A percentile compares a stretch with the other conserved stretches of the same genome.
phyloP scores from a whole-genome alignment of 257 asterid species.

The Forsythia suspensa region DNA sequence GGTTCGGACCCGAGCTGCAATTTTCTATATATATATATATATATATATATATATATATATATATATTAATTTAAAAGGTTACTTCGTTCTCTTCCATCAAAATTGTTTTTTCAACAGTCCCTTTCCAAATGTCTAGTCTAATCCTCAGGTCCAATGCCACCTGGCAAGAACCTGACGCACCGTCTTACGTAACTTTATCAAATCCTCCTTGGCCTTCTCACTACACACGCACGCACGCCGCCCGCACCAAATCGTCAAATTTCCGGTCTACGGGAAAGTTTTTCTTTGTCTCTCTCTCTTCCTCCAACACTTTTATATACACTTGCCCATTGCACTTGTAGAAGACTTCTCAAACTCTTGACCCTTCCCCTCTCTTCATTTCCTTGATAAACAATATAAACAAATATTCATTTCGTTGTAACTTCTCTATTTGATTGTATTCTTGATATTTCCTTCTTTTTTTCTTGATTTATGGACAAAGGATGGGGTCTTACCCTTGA shows the following conservation, averaged over 20 bases:
- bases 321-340: slow-evolving; percentile 28
- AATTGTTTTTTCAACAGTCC: too few species aligned
- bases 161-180: slow-evolving; percentile 63
- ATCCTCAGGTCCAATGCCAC: slow-evolving; percentile 18
- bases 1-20: too few species aligned
- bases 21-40: too few species aligned
- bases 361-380: slow-evolving; percentile 3
- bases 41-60: too few species aligned
- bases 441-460: background rate
- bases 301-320: slow-evolving; percentile 44
- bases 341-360: slow-evolving; percentile 58
- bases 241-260: background rate
- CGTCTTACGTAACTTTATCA: slow-evolving; percentile 52
- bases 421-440: background rate
- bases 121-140: too few species aligned
- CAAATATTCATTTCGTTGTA: background rate
- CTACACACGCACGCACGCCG: slow-evolving; percentile 17
- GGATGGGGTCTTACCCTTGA: slow-evolving; percentile 81
- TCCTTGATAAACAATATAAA: background rate
- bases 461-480: slow-evolving; percentile 59
- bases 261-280: slow-evolving; percentile 34
- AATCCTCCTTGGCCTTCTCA: slow-evolving; percentile 21
- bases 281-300: slow-evolving; percentile 18
- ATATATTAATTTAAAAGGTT: too few species aligned
- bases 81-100: too few species aligned